Base-by-base conservation (phyloP, 1,139 yeast genomes). In the Geotrichum histeridarum region DNA sequence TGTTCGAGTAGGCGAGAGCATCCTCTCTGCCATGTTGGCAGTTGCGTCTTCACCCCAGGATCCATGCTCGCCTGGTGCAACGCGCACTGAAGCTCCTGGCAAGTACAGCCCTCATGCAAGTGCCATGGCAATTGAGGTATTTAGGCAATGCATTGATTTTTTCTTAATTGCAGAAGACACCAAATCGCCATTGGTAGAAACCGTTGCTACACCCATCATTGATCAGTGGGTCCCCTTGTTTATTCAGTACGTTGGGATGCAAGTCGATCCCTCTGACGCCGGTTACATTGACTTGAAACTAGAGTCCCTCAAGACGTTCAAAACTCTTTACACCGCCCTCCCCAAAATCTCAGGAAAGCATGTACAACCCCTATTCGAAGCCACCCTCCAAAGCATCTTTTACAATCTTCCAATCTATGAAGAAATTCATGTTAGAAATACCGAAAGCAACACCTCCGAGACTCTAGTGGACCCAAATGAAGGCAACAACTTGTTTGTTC, bases 1-100 rank as follows among this genome's bases (percentile, higher is more conserved):
- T 65, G 86, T 90, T 76, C 84, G 81, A 55, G 84, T 82, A 8
- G 86, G 86, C 1, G 75, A 56, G 7, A 56, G 57, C 7, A 54
- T 69, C 7, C 56, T 67, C 42, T 51, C 56, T 4, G 57, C 59
- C n/a, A 57, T 67, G 31, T 60, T 56, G 43, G 42, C 51, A 8
- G 56, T 65, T 12, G 64, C 66, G 2, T 56, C 58, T 8, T 49
- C 56, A 6, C 57, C 57, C 9, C 50, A 49, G 30, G 49, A 47
- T 15, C 47, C 57, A 48, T 30, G 50, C 48, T 11, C 43, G 55
- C 7, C 39, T 58, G 51, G 48, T 17, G 9, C 32, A 53, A 48
- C 36, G 36, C 48, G 14, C 47, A 55, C 27, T 5, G 8, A 5
- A 15, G 17, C 9, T n/a, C 6, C 37, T 9, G 62, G 59, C 6